Evolutionary conservation across 2,329 filamentous ascomycete species (phyloP), one percentile per base, ranked within the genome.

Genomic region (Pestalotiopsis sp.): DNA sequence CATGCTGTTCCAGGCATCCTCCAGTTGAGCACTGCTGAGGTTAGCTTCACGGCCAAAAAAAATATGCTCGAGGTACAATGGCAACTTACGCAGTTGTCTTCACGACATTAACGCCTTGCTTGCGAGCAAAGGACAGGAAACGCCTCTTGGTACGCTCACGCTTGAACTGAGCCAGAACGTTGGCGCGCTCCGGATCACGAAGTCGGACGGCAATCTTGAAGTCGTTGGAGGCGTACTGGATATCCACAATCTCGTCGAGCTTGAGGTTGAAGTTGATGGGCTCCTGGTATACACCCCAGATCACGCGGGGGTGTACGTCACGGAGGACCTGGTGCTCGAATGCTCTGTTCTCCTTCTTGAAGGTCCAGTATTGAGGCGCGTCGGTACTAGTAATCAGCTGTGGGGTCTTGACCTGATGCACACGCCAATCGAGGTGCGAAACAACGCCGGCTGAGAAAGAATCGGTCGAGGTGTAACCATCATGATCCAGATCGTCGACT

Each of bases 301-400:
- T 76, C 2, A 81, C 79, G 14, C 74, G 75, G 3, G 83, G 83
- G 20, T 79, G 68, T 3, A 81, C 78, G 17, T 84, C 81, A 59
- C 81, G 82, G 4, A 89, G 80, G 1, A 88, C 83, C 72, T 88
- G 86, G 71, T 89, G 87, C 78, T 88, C 84, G 66, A 89, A 85
- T 62, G 79, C 72, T 25, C 75, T 72, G 66, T 79, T 79, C 14
- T 80, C 78, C 6, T 74, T 73, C 38, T 81, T 76, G 83, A 84
- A 89, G 64, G 85, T 85, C 85, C 85, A 87, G 77, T 88, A 89
- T 74, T 89, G 87, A 13, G 85, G 87, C 4, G 86, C 83, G 13
- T 79, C 73, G 2, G 79, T 76, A 66, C 83, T 84, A 25, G 83
- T 86, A 1, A 85, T 84, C 65, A 84, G 80, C 12, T 79, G 71